Conservation (phyloP, 768 basidiomycete species). For the Mycena vulgaris region DNA sequence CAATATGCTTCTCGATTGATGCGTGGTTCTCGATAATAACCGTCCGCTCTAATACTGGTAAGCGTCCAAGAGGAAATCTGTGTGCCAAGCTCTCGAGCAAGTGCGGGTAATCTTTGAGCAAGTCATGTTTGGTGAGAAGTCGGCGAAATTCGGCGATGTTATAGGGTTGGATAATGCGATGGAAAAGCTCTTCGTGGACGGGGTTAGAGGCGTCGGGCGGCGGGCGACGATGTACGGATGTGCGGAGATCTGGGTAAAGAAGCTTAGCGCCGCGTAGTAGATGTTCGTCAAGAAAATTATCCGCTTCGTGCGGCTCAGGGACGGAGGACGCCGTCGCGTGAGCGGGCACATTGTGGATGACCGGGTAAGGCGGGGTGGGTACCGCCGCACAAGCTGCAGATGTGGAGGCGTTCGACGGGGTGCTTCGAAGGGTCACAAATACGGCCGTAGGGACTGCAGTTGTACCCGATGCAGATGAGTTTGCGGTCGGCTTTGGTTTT, state of each 20-base stretch:
- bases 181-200: slow-evolving; percentile 39
- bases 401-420: not conserved
- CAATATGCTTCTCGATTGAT: slow-evolving; percentile 21
- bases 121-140: slow-evolving; percentile 40
- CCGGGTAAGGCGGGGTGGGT: not conserved
- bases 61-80: slow-evolving; percentile 39
- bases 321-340: not conserved
- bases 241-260: slow-evolving; percentile 33
- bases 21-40: slow-evolving; percentile 32
- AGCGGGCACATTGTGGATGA: not conserved
- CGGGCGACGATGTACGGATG: slow-evolving; percentile 36
- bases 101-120: slow-evolving; percentile 45
- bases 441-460: not conserved
- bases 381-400: not conserved
- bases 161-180: slow-evolving; percentile 50
- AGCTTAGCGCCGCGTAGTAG: not conserved
- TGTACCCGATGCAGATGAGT: not conserved
- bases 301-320: not conserved
- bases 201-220: slow-evolving; percentile 1
- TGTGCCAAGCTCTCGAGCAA: slow-evolving; percentile 47
- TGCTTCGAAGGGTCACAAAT: not conserved
- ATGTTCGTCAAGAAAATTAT: slow-evolving; percentile 1
- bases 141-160: slow-evolving; percentile 44
- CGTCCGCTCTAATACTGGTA: not conserved
- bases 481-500: not conserved